These are phyloP conservation scores for Dryas drummondii DNA, from an alignment of 306 rosid genomes.

Conservation along the genomic window DNA sequence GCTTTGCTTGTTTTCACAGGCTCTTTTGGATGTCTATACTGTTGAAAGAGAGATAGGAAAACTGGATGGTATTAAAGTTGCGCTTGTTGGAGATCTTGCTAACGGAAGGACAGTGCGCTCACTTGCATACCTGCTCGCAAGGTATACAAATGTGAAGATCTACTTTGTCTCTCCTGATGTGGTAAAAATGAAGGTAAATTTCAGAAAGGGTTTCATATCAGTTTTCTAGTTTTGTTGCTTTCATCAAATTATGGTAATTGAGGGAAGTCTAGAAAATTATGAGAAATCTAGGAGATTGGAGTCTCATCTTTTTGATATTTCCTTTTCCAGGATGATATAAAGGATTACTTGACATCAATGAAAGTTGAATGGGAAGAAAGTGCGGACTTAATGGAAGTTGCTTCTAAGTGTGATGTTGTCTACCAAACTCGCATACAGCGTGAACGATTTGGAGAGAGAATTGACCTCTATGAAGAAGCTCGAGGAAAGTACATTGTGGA, in stretches of 20 bases:
- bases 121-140: constrained; percentile 80
- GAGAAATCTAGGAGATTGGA: not conserved
- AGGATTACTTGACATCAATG: constrained; percentile 61
- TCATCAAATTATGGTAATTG: not conserved
- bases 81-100: constrained; percentile 87
- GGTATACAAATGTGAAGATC: constrained; percentile 67
- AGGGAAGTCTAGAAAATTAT: not conserved
- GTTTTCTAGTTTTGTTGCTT: not conserved
- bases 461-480: constrained; percentile 77
- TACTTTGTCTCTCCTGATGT: constrained; percentile 77
- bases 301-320: constrained; percentile 8
- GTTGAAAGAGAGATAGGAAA: constrained; percentile 76
- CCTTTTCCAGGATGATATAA: constrained; percentile 72
- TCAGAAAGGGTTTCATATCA: not conserved
- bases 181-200: constrained; percentile 79
- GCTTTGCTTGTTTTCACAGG: constrained; percentile 37
- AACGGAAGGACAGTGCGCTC: constrained; percentile 91
- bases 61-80: constrained; percentile 76
- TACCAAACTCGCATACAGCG: constrained; percentile 91
- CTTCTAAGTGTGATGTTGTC: constrained; percentile 76
- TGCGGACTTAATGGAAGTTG: constrained; percentile 76
- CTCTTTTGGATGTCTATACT: constrained; percentile 80
- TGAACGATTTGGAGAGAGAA: constrained; percentile 76
- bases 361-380: constrained; percentile 86
- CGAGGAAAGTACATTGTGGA: constrained; percentile 87